Evolutionary conservation across 768 basidiomycete species (phyloP).

Genomic region (Naematelia aurantialba): DNA sequence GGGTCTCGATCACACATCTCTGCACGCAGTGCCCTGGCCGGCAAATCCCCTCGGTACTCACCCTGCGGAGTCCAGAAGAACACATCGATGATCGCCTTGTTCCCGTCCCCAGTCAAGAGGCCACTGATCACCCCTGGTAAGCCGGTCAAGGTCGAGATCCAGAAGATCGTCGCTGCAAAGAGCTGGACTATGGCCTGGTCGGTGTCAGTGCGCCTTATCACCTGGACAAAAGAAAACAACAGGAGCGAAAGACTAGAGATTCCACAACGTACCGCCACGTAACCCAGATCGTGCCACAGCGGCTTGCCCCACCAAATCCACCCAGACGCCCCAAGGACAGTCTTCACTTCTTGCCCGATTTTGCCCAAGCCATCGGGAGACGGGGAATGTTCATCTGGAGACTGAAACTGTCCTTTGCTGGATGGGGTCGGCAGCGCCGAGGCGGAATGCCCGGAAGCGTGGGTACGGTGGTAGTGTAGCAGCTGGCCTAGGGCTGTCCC

Average conservation of each 20-base stretch:
- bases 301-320: conserved; percentile 46
- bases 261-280: conserved; percentile 45
- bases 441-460: neutral
- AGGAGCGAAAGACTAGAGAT: no score
- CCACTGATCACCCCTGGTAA: conserved; percentile 54
- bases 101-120: conserved; percentile 26
- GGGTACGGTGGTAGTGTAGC: conserved; percentile 18
- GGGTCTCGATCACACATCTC: no score
- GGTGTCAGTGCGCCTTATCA: conserved; percentile 55
- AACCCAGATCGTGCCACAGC: conserved; percentile 42
- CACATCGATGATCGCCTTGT: conserved; percentile 53
- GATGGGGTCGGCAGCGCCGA: no score
- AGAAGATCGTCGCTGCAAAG: conserved; percentile 61
- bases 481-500: conserved; percentile 30
- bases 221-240: conserved; percentile 43
- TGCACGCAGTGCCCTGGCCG: no score
- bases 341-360: neutral
- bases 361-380: neutral
- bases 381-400: neutral
- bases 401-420: neutral
- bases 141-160: conserved; percentile 56
- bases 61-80: conserved; percentile 63
- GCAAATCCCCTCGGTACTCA: no score
- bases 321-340: neutral
- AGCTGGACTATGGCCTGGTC: conserved; percentile 59